Base-by-base conservation (phyloP, 345 rosid species). In the Ceriops decandra region DNA sequence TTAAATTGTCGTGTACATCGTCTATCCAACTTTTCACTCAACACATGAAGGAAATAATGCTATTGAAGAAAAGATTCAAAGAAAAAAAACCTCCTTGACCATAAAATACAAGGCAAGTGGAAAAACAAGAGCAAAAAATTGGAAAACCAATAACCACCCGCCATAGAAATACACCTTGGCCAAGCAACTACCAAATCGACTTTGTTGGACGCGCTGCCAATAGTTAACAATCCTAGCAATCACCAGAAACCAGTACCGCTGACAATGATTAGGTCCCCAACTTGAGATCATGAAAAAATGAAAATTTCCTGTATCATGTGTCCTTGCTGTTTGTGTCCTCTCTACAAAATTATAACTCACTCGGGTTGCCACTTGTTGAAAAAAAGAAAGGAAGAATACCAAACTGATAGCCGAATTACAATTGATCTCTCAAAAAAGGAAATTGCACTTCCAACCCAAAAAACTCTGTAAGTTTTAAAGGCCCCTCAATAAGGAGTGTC, bases 401-500 rank as follows among this genome's bases (percentile, higher is more conserved):
- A 42, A 77, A 13, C 35, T 52, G 47, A 82, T 77, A 64, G 85
- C 85, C 84, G 84, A 80, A 32, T 28, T 73, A 69, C 62, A 76
- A 69, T 73, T 72, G 69, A 57, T 54, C 78, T 82, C 83, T 74
- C 77, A 35, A 30, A 76, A 20, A 73, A 75, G 70, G 76, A 73
- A 68, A 56, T 74, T 63, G 51, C 33, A 28, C 68, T 68, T 71
- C 77, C 17, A 54, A 4, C 62, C 65, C 71, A 75, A 81, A 79
- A 79, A 63, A 27, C 36, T 33, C 67, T 73, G 35, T 27, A 69
- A 69, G 65, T 60, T 49, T 83, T 76, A 84, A 42, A 78, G 71
- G 72, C 73, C 81, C 76, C 78, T 73, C 73, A 78, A 63, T 11
- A 79, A 77, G 22, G 87, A 76, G 68, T 63, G 80, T 67, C 80